These are phyloP conservation scores for Poterioochromonas sp. DNA, from an alignment of 352 stramenopile species.

Conservation along the genomic window DNA sequence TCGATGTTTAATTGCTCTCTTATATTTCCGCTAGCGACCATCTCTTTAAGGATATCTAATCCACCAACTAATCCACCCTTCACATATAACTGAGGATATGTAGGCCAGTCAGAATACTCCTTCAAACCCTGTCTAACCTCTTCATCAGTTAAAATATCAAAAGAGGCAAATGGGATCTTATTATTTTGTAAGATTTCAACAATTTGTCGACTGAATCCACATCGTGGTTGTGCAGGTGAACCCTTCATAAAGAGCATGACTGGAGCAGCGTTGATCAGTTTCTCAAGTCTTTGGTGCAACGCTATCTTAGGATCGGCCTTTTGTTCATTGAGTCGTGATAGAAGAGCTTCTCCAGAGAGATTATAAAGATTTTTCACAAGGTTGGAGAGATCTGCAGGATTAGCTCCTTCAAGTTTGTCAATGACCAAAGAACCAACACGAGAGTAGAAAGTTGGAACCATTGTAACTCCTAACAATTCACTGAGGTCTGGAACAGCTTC, in stretches of 20 bases:
- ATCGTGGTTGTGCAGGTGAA: constrained; percentile 86
- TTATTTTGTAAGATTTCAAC: constrained; percentile 78
- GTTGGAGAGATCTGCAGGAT: background rate
- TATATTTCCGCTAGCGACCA: constrained; percentile 81
- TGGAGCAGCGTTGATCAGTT: constrained; percentile 53
- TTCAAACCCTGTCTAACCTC: constrained; percentile 96
- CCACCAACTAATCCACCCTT: constrained; percentile 96
- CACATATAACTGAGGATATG: constrained; percentile 89
- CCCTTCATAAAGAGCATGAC: constrained; percentile 99
- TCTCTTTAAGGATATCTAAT: constrained; percentile 95
- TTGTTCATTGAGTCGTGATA: no score
- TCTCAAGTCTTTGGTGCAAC: background rate
- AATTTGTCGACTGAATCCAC: constrained; percentile 83
- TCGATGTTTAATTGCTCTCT: constrained; percentile 65
- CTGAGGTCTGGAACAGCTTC: constrained; percentile 22
- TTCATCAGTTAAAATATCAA: constrained; percentile 96
- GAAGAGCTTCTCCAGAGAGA: background rate
- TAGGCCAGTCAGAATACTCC: constrained; percentile 77
- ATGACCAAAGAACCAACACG: background rate
- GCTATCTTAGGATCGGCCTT: background rate
- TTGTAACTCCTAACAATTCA: background rate
- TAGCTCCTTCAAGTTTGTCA: constrained; percentile 27
- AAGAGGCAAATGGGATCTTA: constrained; percentile 84
- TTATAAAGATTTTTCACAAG: constrained; percentile 23
- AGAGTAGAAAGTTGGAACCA: constrained; percentile 29